Base-by-base conservation (phyloP, 768 basidiomycete species). In the Boletus fagicola region DNA sequence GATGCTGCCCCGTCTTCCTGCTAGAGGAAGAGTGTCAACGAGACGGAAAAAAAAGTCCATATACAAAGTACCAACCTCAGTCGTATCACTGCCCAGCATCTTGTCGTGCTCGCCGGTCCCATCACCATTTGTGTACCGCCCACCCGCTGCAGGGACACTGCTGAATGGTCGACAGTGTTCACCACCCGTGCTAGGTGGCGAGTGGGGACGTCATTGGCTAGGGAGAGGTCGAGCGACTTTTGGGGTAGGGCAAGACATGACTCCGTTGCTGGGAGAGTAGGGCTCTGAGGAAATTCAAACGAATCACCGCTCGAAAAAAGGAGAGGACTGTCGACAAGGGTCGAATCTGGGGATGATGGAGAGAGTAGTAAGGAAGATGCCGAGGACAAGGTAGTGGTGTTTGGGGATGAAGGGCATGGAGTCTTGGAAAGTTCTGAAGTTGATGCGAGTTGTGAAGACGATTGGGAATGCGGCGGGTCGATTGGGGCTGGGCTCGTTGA, bases 171-270 rank as follows among this genome's bases (percentile, higher is more conserved):
- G 62, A 65, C 80, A 78, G 81, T 82, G 84, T 81, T 86, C 92
- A 83, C 92, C 92, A 94, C 88, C 92, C 92, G 92, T 94, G 92
- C 92, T 88, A 89, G 87, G 87, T 94, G 92, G 92, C 92, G 85
- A 94, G 92, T 89, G 86, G 88, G 75, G 71, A 86, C 79, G 71
- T 72, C 55, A 46, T 60, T 64, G 49, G 62, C 68, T 71, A 64
- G 72, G 62, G 70, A 73, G 62, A 71, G 67, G 69, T 72, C 64
- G 61, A 69, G 69, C 59, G 58, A 59, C 56, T 68, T 47, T 58
- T 61, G 62, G 59, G 62, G 54, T 50, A 64, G 61, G 39, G 53
- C 31, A 47, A 63, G 60, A 62, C 62, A 65, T 57, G 74, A 63
- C 30, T 77, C 66, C 24, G 75, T 68, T 54, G 69, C 60, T 40